Evolutionary conservation across 495 filamentous ascomycete genomes (phyloP).

Genomic region (Talaromyces borbonicus): DNA sequence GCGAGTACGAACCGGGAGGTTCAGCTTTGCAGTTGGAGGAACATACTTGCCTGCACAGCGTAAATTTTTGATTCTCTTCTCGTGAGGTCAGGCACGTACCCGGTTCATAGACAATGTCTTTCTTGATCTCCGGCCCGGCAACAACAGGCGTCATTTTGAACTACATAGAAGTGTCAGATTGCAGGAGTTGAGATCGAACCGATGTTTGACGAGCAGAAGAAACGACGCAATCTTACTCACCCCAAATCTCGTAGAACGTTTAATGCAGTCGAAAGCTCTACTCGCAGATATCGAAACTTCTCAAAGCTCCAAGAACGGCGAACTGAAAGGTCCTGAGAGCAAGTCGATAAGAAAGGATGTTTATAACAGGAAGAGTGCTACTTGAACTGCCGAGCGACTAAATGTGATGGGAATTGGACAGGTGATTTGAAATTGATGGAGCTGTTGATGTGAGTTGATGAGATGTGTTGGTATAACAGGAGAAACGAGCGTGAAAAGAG

Average conservation of each 20-base stretch:
- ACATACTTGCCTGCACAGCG: constrained; percentile 4
- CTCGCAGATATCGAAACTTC: no score
- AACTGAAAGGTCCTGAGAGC: not conserved
- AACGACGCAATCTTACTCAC: no score
- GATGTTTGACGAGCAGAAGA: no score
- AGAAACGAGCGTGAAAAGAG: no score
- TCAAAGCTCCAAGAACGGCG: not conserved
- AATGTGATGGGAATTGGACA: constrained; percentile 10
- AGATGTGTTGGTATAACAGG: not conserved
- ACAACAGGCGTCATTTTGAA: constrained; percentile 4
- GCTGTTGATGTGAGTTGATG: constrained; percentile 9
- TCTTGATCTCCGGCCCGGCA: constrained; percentile 4
- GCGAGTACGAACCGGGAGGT: constrained; percentile 4
- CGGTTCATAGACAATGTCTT: constrained; percentile 3
- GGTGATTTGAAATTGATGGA: constrained; percentile 11
- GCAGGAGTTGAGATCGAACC: not conserved
- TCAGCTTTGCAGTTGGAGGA: constrained; percentile 6
- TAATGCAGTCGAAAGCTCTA: not conserved
- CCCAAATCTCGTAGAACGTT: not conserved
- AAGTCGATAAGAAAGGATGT: constrained; percentile 3
- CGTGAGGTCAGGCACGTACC: not conserved
- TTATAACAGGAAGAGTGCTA: constrained; percentile 9
- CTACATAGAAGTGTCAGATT: not conserved
- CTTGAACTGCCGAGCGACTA: constrained; percentile 7
- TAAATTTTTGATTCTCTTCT: not conserved